Evolutionary conservation across 805 yeast species (phyloP).

Genomic region (Metschnikowia gelsemii): DNA sequence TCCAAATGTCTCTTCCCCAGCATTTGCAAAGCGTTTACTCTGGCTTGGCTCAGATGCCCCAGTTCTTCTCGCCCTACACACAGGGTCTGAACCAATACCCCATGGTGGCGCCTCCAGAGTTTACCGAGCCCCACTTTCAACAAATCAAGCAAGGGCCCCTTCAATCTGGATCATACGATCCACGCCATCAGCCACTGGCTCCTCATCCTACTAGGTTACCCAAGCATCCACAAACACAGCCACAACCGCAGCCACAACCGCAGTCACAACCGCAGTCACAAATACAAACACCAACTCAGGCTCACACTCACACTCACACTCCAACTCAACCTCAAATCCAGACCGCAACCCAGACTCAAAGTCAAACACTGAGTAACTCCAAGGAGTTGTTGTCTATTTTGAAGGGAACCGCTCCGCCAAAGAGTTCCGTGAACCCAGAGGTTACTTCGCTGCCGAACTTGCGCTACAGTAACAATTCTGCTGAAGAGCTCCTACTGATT

Average conservation of each 20-base stretch:
- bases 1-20: conserved; percentile 33
- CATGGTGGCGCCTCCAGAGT: conserved; percentile 18
- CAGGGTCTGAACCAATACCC: conserved; percentile 12
- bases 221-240: conserved; percentile 17
- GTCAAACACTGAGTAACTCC: conserved; percentile 33
- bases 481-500: conserved; percentile 14
- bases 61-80: conserved; percentile 13
- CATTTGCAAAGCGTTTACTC: conserved; percentile 29
- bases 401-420: conserved; percentile 21
- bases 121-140: conserved; percentile 13
- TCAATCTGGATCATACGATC: background rate
- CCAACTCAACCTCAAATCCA: no score
- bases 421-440: conserved; percentile 1
- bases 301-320: no score
- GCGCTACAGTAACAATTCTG: conserved; percentile 2
- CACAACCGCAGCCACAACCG: no score
- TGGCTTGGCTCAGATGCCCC: conserved; percentile 19
- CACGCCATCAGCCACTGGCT: background rate
- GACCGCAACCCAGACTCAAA: no score
- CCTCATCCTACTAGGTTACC: conserved; percentile 1
- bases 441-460: background rate
- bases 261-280: no score
- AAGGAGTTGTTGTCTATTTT: conserved; percentile 46
- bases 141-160: conserved; percentile 12
- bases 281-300: no score